Evolutionary conservation across 805 yeast species (phyloP).

Genomic region (Cyberlindnera galapagoensis): DNA sequence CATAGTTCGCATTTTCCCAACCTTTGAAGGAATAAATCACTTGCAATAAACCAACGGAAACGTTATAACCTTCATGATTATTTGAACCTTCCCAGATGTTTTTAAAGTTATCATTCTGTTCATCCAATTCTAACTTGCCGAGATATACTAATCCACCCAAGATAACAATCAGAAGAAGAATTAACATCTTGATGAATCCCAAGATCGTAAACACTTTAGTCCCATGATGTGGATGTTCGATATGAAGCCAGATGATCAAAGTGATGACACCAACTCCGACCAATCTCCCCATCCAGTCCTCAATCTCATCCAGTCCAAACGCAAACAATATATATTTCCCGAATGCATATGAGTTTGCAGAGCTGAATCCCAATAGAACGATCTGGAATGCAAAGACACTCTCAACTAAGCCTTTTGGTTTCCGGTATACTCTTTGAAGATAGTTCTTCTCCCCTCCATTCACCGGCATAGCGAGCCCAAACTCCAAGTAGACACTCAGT

Average conservation of each 20-base stretch:
- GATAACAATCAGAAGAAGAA: conserved; percentile 41
- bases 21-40: conserved; percentile 62
- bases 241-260: conserved; percentile 41
- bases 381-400: conserved; percentile 44
- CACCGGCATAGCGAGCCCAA: conserved; percentile 57
- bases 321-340: conserved; percentile 50
- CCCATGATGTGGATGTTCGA: conserved; percentile 42
- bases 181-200: conserved; percentile 48
- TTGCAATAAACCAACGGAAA: conserved; percentile 51
- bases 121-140: conserved; percentile 26
- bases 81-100: conserved; percentile 34
- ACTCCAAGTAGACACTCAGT: conserved; percentile 53
- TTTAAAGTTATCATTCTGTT: conserved; percentile 27
- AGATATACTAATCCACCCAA: conserved; percentile 39
- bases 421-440: conserved; percentile 48
- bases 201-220: conserved; percentile 44
- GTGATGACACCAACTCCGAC: conserved; percentile 46
- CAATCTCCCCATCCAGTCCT: conserved; percentile 32
- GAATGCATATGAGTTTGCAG: conserved; percentile 60
- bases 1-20: conserved; percentile 67
- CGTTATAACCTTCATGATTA: conserved; percentile 40
- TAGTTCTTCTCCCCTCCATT: conserved; percentile 69
- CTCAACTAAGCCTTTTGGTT: conserved; percentile 48
- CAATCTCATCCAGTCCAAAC: conserved; percentile 30
- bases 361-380: conserved; percentile 53